Conservation (phyloP, 1,284 basidiomycete species). For the Schizopora paradoxa region DNA sequence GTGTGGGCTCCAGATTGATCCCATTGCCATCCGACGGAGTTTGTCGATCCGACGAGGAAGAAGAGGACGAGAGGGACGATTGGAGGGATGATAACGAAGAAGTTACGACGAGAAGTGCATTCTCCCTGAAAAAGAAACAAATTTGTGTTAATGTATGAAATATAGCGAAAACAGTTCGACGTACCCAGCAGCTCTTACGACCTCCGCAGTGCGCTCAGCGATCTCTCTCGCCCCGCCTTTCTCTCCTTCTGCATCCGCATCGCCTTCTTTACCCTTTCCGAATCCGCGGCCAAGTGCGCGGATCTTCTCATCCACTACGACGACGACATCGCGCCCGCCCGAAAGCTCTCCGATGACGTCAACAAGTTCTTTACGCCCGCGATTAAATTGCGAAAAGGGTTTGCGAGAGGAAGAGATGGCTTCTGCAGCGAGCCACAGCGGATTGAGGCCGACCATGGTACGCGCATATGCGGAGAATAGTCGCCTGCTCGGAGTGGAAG, state of each 20-base stretch:
- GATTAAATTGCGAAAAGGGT: slow-evolving; percentile 21
- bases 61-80: too few species aligned
- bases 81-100: too few species aligned
- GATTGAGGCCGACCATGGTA: slow-evolving; percentile 21
- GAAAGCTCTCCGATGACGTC: slow-evolving; percentile 19
- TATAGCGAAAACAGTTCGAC: background rate
- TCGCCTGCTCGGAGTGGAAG: too few species aligned
- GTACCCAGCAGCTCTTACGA: slow-evolving; percentile 23
- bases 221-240: slow-evolving; percentile 8
- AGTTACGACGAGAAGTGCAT: slow-evolving; percentile 22
- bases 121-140: slow-evolving; percentile 14
- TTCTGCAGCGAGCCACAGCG: slow-evolving; percentile 24
- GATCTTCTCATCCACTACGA: slow-evolving; percentile 22
- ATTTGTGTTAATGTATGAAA: slow-evolving; percentile 1
- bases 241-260: background rate
- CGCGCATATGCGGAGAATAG: slow-evolving; percentile 21
- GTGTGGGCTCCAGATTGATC: too few species aligned
- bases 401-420: slow-evolving; percentile 19
- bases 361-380: slow-evolving; percentile 17
- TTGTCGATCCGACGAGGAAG: too few species aligned
- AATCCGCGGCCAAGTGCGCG: too few species aligned
- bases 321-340: slow-evolving; percentile 20
- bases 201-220: slow-evolving; percentile 19
- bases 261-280: slow-evolving; percentile 6
- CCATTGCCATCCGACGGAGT: too few species aligned